Conservation (phyloP, 2,329 filamentous ascomycete genomes). For the Esteya vermicola region DNA sequence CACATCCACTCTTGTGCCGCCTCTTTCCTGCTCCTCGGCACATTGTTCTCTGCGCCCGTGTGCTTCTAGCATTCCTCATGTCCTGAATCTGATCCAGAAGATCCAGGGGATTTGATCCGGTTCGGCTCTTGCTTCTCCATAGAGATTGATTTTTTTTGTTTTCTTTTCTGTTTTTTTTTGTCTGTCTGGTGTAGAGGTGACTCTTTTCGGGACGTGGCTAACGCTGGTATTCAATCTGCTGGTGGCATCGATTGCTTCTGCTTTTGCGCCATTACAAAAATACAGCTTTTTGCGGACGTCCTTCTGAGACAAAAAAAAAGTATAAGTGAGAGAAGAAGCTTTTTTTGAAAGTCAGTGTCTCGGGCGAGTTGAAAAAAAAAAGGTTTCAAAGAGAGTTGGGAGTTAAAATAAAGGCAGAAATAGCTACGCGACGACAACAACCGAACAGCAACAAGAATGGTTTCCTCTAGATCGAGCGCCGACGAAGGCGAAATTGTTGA, state of each 20-base stretch:
- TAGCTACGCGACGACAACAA: too few relatives aligned
- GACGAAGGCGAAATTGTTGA: conserved; percentile 83
- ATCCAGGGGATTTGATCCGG: conserved; percentile 16
- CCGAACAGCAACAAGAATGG: conserved; percentile 14
- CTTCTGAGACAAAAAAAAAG: not conserved
- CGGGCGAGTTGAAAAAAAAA: too few relatives aligned
- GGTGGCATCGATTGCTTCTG: not conserved
- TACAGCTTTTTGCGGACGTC: not conserved
- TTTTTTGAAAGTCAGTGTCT: too few relatives aligned
- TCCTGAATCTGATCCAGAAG: conserved; percentile 11
- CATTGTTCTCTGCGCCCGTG: not conserved
- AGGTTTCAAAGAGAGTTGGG: too few relatives aligned
- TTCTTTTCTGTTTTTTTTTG: too few relatives aligned
- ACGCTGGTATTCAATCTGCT: conserved; percentile 3
- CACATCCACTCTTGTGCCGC: not conserved
- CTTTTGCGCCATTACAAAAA: not conserved
- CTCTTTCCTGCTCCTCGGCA: not conserved
- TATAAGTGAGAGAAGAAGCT: too few relatives aligned
- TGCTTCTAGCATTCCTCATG: conserved; percentile 7
- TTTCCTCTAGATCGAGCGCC: conserved; percentile 40
- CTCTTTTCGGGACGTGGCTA: conserved; percentile 4
- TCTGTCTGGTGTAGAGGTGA: not conserved
- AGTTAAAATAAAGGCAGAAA: too few relatives aligned
- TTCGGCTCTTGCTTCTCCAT: conserved; percentile 11
- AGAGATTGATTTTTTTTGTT: too few relatives aligned